Base-by-base conservation (phyloP, 768 basidiomycete species). In the Cytidiella melzeri region DNA sequence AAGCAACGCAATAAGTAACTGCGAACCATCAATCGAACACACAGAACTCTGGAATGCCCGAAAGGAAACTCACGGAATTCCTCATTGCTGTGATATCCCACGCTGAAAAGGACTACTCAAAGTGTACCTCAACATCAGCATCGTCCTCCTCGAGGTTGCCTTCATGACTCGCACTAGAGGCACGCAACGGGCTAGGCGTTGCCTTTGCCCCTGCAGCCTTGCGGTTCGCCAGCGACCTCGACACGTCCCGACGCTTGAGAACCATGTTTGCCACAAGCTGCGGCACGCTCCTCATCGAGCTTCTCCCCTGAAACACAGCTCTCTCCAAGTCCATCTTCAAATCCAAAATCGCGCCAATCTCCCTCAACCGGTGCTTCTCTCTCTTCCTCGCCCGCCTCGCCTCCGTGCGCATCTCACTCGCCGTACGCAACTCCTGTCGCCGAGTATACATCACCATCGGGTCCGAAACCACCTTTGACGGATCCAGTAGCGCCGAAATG, bases 321-420 rank as follows among this genome's bases (percentile, higher is more conserved):
- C 52, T 42, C 41, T 56, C 56, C 41, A 66, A 64, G 19, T 61
- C 67, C 53, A 80, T 57, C 64, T 83, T 84, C 53, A 83, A 60
- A 57, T 78, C 69, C 54, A 84, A 63, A 52, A 84, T 66, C 27
- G 76, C 69, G 7, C 73, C 72, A 10, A 83, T 64, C 67, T 84
- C 83, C 53, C 73, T 72, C 20, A 72, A 70, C 36, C 73, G 67
- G 62, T 81, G 82, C 56, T 75, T 74, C 56, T 78, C 75, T 43
- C 69, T 65, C 61, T 77, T 79, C 53, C 74, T 65, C 55, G 48
- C 60, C 52, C 67, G 71, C 54, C 72, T 64, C 46, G 72, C 73
- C 56, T 75, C 77, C 52, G 66, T 66, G 27, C 68, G 67, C 50
- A 61, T 56, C 50, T 67, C 65, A 52, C 67, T 66, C 58, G 67